A percentile compares a stretch with the other conserved stretches of the same genome.
Evolutionary conservation across 371 early-diverging fungal species (phyloP).

Genomic region (Choanephora cucurbitarum): DNA sequence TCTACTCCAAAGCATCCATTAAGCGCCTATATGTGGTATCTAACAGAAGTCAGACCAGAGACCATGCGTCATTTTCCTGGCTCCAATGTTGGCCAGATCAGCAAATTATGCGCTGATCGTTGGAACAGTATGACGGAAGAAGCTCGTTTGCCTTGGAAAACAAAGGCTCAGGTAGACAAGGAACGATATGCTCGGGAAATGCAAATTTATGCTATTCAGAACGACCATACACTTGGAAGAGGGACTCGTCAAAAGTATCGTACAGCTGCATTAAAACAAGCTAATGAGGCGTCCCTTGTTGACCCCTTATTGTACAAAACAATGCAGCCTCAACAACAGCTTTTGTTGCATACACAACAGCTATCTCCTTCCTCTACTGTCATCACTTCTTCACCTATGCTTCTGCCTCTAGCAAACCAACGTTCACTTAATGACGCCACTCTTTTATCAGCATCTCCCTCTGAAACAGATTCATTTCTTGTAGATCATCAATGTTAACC

Average conservation of each 20-base stretch:
- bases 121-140: constrained; percentile 69
- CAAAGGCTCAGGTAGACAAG: constrained; percentile 70
- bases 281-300: neutral
- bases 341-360: too few species aligned
- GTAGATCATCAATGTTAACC: too few species aligned
- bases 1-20: constrained; percentile 80
- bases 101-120: constrained; percentile 66
- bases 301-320: neutral
- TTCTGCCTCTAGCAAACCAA: too few species aligned
- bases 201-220: constrained; percentile 59
- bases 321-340: neutral
- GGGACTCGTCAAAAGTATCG: constrained; percentile 54
- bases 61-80: constrained; percentile 65
- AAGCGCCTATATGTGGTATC: constrained; percentile 74
- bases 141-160: constrained; percentile 62
- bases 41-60: constrained; percentile 66
- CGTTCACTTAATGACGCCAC: too few species aligned
- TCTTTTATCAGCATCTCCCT: too few species aligned
- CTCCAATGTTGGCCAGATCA: constrained; percentile 73
- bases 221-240: constrained; percentile 45
- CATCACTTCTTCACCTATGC: too few species aligned
- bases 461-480: too few species aligned
- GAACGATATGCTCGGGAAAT: constrained; percentile 76
- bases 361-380: neutral
- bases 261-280: constrained; percentile 2